Evolutionary conservation across 768 basidiomycete species (phyloP), one percentile per base, ranked within the genome.

Genomic region (Tremella fuciformis): DNA sequence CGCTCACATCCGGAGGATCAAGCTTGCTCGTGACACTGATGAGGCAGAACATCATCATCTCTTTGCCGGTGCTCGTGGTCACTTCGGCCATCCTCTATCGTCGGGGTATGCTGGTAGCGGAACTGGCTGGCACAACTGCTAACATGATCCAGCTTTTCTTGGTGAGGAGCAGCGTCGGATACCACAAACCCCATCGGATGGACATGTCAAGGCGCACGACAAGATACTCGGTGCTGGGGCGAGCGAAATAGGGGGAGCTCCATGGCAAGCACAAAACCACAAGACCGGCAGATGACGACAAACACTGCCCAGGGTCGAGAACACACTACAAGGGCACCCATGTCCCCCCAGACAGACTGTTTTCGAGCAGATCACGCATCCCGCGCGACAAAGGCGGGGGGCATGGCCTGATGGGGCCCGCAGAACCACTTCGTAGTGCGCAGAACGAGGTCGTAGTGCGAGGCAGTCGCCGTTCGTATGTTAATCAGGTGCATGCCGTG

Each of bases 21-120:
- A 37, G 6, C 3, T 39, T 4, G n/a, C 44, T 46, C 15, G n/a
- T 50, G 4, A n/a, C 7, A 24, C 25, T 55, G 29, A 39, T 38
- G 4, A 15, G 46, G 13, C 34, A 70, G 69, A 69, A 62, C 9
- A 66, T 71, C 55, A 69, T 71, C 55, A 61, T 66, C 11, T 69
- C 67, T 11, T 65, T 69, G 26, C 70, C 70, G 3, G 40, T 71
- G 1, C 54, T 71, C 3, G 67, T 71, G 2, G 70, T 67, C 9
- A 68, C 65, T 9, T 60, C 67, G 3, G 67, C 70, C 1, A 68
- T 68, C 53, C 54, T 70, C 9, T 70, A 70, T 47, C 57, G 69
- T 34, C 50, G 70, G 47, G 46, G 21, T 54, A 40, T 18, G 25
- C 8, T 29, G 2, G 1, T 13, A 34, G 15, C 22, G 19, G 49